Base-by-base conservation (phyloP, 2,329 filamentous ascomycete genomes). In the Pseudogymnoascus destructans region DNA sequence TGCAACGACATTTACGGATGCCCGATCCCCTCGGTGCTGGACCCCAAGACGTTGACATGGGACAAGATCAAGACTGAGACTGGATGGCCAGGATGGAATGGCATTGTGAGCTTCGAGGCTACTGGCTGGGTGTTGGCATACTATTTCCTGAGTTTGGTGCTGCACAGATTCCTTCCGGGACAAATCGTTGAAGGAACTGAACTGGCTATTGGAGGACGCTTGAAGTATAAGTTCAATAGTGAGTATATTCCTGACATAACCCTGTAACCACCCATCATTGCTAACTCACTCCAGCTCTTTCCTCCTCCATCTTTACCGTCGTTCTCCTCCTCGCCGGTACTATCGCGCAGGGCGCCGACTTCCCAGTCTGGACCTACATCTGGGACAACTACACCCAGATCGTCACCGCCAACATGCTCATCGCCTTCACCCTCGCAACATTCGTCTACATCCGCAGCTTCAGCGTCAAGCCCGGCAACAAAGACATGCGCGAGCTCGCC, bases 1-100 rank as follows among this genome's bases (percentile, higher is more conserved):
- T 96, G 92, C 79, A 97, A 96, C 74, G 91, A 97, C 70, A 76
- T 95, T 63, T 86, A 89, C 7, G 92, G 93, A 60, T 97, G 93
- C 69, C 93, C 92, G 52, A 85, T 88, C 2, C 89, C 91, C 3
- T 89, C 87, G 3, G 77, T 92, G 7, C 78, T 95, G 35, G 77
- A 79, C 64, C 90, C 87, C 30, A 83, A 79, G 59, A 86, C 80
- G 7, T 73, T 95, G 60, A 83, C 83, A 40, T 74, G 90, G 54
- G 80, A 85, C 17, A 79, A 81, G 65, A 74, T 96, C 64, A 93
- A 92, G 74, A 70, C 75, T 58, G 89, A 96, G 67, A 81, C 89
- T 42, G 89, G 87, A 65, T 95, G 91, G 89, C 86, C 86, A 0
- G 91, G 90, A 32, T 70, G 91, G 55, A 73, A 74, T 55, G 87